Evolutionary conservation across 2,329 filamentous ascomycete genomes (phyloP).

Genomic region (Aspergillus pseudoterreus): DNA sequence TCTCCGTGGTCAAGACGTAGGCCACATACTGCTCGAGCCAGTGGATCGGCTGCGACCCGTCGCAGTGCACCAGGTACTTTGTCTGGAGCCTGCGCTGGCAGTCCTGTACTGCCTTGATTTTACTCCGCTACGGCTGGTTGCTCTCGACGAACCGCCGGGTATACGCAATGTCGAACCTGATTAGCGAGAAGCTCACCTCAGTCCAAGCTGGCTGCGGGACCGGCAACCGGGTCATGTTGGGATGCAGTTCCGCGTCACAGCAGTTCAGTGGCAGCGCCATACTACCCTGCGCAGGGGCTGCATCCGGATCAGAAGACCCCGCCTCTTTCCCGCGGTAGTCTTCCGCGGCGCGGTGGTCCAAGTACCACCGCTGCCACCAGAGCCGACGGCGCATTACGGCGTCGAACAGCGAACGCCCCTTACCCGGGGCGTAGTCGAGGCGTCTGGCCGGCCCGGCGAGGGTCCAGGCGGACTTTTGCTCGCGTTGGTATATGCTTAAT

Average conservation of each 20-base stretch:
- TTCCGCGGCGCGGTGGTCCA: constrained; percentile 37
- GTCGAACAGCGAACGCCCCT: constrained; percentile 37
- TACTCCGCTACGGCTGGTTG: constrained; percentile 24
- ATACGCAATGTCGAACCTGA: constrained; percentile 47
- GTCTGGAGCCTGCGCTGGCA: constrained; percentile 46
- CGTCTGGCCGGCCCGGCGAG: constrained; percentile 31
- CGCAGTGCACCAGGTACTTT: constrained; percentile 46
- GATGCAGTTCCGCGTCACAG: constrained; percentile 41
- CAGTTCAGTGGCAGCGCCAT: constrained; percentile 41
- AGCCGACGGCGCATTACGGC: constrained; percentile 37
- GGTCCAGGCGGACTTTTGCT: constrained; percentile 22
- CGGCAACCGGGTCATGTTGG: constrained; percentile 41
- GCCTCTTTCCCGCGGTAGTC: constrained; percentile 37
- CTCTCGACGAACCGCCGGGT: constrained; percentile 19
- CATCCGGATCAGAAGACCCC: constrained; percentile 18
- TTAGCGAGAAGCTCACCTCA: constrained; percentile 43
- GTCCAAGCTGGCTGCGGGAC: constrained; percentile 42
- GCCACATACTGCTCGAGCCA: constrained; percentile 65
- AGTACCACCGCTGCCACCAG: constrained; percentile 26
- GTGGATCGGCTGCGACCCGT: constrained; percentile 48
- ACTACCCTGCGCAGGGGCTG: constrained; percentile 15
- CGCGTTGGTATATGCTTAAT: constrained; percentile 24
- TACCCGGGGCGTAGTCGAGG: constrained; percentile 32
- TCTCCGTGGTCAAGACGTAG: constrained; percentile 67
- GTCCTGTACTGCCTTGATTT: constrained; percentile 37